A percentile compares a stretch with the other conserved stretches of the same genome.
Evolutionary conservation across 2,329 filamentous ascomycete species (phyloP).

Genomic region (Fusarium verticillioides): DNA sequence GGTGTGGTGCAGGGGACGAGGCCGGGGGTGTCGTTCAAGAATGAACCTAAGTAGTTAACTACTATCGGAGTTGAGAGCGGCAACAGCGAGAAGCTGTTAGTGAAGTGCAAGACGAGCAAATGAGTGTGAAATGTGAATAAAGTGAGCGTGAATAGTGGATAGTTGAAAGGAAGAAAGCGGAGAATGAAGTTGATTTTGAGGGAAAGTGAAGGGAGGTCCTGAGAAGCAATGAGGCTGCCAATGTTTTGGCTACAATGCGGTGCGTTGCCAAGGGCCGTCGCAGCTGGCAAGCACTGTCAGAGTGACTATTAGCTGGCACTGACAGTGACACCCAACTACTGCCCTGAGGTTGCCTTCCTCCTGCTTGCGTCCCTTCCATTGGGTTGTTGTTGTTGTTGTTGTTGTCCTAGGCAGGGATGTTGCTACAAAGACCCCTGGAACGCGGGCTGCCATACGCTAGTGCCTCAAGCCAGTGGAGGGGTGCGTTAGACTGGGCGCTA

Average conservation of each 20-base stretch:
- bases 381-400: neutral
- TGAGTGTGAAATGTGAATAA: neutral
- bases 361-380: neutral
- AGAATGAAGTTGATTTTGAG: slow-evolving; percentile 15
- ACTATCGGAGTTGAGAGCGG: slow-evolving; percentile 17
- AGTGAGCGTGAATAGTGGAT: neutral
- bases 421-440: slow-evolving; percentile 33
- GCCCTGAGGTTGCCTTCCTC: neutral
- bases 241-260: slow-evolving; percentile 33
- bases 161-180: slow-evolving; percentile 6
- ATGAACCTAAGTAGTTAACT: neutral
- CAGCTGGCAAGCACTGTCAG: slow-evolving; percentile 27
- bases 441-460: slow-evolving; percentile 10
- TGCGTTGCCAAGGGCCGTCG: slow-evolving; percentile 19
- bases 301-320: neutral
- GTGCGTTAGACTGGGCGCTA: slow-evolving; percentile 23
- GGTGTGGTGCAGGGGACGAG: slow-evolving; percentile 13
- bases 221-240: slow-evolving; percentile 42
- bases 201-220: slow-evolving; percentile 27
- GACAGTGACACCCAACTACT: neutral
- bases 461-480: slow-evolving; percentile 29
- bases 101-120: slow-evolving; percentile 3
- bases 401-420: neutral
- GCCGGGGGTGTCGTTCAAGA: slow-evolving; percentile 8
- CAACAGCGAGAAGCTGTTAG: slow-evolving; percentile 14